Conservation (phyloP, 2,329 filamentous ascomycete species). For the Onygenales sp. region DNA sequence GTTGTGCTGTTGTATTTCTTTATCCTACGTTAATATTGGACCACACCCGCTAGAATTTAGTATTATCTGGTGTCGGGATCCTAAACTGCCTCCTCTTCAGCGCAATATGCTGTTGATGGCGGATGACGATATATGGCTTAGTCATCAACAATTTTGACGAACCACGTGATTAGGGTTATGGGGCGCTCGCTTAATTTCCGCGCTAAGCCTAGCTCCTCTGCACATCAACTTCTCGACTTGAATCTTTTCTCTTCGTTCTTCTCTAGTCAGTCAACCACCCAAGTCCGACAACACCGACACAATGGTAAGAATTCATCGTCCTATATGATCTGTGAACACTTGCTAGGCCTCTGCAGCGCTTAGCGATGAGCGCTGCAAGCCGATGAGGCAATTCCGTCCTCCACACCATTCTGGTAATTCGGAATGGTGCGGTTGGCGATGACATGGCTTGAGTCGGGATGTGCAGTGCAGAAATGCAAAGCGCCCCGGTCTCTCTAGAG, state of each 20-base stretch:
- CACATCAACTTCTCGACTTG: background rate
- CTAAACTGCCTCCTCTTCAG: too few relatives aligned
- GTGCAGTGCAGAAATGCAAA: conserved; percentile 42
- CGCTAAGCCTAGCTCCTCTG: background rate
- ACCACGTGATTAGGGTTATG: background rate
- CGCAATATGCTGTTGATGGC: too few relatives aligned
- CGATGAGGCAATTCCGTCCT: conserved; percentile 24
- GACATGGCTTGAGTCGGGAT: conserved; percentile 46
- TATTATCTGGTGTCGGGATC: too few relatives aligned
- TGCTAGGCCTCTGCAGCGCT: conserved; percentile 33
- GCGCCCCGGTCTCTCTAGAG: conserved; percentile 68
- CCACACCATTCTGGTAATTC: conserved; percentile 17
- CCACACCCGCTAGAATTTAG: too few relatives aligned
- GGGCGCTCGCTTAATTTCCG: conserved; percentile 2
- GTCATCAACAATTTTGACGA: background rate
- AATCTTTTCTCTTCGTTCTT: conserved; percentile 14
- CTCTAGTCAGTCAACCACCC: conserved; percentile 36
- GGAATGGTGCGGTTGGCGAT: conserved; percentile 25
- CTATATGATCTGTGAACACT: conserved; percentile 27
- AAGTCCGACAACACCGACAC: conserved; percentile 43
- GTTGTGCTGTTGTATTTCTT: too few relatives aligned
- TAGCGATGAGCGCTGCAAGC: conserved; percentile 10
- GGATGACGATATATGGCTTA: background rate
- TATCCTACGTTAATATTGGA: too few relatives aligned
- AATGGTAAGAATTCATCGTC: conserved; percentile 53